Evolutionary conservation across 768 basidiomycete species (phyloP), one percentile per base, ranked within the genome.

Genomic region (Tephrocybe rancida): DNA sequence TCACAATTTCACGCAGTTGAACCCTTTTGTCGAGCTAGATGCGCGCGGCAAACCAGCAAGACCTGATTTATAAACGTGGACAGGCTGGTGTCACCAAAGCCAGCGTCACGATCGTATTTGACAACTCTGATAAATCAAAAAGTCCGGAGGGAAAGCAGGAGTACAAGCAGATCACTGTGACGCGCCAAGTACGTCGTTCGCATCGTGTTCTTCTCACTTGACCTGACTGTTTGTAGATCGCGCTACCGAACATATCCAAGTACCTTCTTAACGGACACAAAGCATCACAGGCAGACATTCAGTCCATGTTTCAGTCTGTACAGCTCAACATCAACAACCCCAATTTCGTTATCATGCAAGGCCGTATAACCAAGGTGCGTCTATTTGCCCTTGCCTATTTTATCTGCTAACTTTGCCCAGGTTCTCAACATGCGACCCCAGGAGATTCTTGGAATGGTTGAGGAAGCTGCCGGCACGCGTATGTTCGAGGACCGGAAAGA

Each of bases 401-500:
- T 14, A 13, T 14, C 19, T 10, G 25, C 32, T 7, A 21, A 9
- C 14, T 43, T 41, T 25, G 18, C 34, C 6, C 48, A 88, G 88
- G 90, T 93, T 3, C 84, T 99, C 44, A 98, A 98, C 70, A 98
- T 99, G 97, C 88, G 92, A 22, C 95, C 97, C 0, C 89, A 90
- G 75, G 97, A 99, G 68, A 96, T 98, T 55, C 81, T 99, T 11
- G 93, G 95, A 1, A 96, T 99, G 91, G 92, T 98, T 2, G 97
- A 98, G 70, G 97, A 99, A 68, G 97, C 97, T 0, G 93, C 95
- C 0, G 97, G 97, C 5, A 99, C 97, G 25, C 87, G 94, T 24
- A 98, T 98, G 97, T 99, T 98, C 64, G 97, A 99, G 68, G 96
- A 98, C 49, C 85, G 92, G 16, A 99, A 98, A 67, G 95, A 97